A percentile compares a stretch with the other conserved stretches of the same genome.
phyloP scores from a whole-genome alignment of 163 green algal species.

The Scenedesmus sp. region DNA sequence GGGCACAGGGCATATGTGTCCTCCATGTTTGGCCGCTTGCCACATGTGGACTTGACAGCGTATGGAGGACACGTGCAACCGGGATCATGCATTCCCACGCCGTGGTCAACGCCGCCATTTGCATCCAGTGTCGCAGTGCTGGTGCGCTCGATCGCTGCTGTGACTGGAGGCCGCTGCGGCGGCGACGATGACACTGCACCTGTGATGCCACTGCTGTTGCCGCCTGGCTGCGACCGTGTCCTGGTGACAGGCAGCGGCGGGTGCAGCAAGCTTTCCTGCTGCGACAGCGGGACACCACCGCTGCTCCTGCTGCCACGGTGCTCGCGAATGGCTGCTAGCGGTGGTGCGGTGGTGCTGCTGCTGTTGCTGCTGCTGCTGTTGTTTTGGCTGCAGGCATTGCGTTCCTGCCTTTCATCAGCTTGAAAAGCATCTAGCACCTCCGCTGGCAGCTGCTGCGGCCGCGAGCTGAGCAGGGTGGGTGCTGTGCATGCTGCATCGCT shows the following conservation, averaged over 20 bases:
- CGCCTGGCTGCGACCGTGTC: slow-evolving; percentile 2
- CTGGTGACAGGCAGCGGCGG: background rate
- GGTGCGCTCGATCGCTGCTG: slow-evolving; percentile 21
- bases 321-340: background rate
- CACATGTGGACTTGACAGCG: slow-evolving; percentile 87
- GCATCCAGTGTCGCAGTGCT: slow-evolving; percentile 20
- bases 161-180: slow-evolving; percentile 1
- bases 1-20: slow-evolving; percentile 86
- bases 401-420: background rate
- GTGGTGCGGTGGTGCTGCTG: background rate
- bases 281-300: slow-evolving; percentile 1
- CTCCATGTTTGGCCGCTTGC: slow-evolving; percentile 91
- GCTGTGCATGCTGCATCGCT: background rate
- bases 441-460: slow-evolving; percentile 15
- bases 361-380: background rate
- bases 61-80: slow-evolving; percentile 73
- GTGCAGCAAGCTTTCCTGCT: slow-evolving; percentile 34
- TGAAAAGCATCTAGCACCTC: slow-evolving; percentile 26
- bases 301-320: slow-evolving; percentile 8
- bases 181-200: background rate
- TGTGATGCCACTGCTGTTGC: background rate
- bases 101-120: slow-evolving; percentile 41
- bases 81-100: slow-evolving; percentile 30
- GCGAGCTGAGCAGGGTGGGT: slow-evolving; percentile 20
- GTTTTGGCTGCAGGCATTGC: background rate